Conservation (phyloP, 1,284 basidiomycete species). For the Moesziomyces antarcticus region DNA sequence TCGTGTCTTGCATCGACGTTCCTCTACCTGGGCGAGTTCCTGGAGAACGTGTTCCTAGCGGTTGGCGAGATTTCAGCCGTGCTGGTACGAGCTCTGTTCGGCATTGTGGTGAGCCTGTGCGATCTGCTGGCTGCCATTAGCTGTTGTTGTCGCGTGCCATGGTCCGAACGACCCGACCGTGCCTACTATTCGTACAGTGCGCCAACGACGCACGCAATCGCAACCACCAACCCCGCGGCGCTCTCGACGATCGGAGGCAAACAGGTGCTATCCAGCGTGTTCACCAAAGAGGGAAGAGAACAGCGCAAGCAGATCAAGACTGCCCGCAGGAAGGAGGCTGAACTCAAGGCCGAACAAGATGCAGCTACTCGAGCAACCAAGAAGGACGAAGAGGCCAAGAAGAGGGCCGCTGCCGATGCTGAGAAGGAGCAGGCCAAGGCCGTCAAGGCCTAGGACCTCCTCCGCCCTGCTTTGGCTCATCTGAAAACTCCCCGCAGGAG, state of each 20-base stretch:
- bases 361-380: slow-evolving; percentile 16
- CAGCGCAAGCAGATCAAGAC: slow-evolving; percentile 48
- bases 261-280: slow-evolving; percentile 33
- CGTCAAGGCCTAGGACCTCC: slow-evolving; percentile 11
- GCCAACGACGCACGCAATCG: not conserved
- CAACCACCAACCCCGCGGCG: slow-evolving; percentile 1
- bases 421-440: slow-evolving; percentile 14
- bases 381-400: slow-evolving; percentile 22
- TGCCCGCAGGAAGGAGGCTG: slow-evolving; percentile 49
- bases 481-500: too few species aligned
- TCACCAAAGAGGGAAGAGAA: slow-evolving; percentile 35
- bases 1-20: slow-evolving; percentile 51
- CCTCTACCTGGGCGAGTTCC: slow-evolving; percentile 50
- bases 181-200: slow-evolving; percentile 29
- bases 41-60: slow-evolving; percentile 47
- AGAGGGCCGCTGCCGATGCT: slow-evolving; percentile 7
- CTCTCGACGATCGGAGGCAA: slow-evolving; percentile 30
- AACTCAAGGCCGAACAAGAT: slow-evolving; percentile 18
- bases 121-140: slow-evolving; percentile 56
- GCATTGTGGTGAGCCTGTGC: slow-evolving; percentile 54
- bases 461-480: too few species aligned
- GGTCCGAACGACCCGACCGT: slow-evolving; percentile 51
- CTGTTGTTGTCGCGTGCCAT: slow-evolving; percentile 58
- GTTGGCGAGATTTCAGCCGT: slow-evolving; percentile 54
- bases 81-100: slow-evolving; percentile 47